These are phyloP conservation scores for Wickerhamomyces chambardii DNA, from an alignment of 805 yeast species.

Conservation along the genomic window DNA sequence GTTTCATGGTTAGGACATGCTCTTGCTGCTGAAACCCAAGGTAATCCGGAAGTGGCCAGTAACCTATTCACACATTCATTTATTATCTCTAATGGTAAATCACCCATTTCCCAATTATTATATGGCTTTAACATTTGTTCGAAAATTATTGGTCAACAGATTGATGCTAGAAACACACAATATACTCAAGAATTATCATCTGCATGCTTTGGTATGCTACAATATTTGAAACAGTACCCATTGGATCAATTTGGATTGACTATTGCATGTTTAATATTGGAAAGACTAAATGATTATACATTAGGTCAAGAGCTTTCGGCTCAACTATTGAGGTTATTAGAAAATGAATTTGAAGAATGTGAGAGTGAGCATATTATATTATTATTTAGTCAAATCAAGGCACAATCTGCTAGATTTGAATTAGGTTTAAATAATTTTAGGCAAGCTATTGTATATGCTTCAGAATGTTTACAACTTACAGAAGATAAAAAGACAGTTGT, in stretches of 20 bases:
- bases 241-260: constrained; percentile 47
- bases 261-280: constrained; percentile 48
- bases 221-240: constrained; percentile 55
- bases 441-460: constrained; percentile 52
- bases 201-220: constrained; percentile 59
- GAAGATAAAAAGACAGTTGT: constrained; percentile 28
- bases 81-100: constrained; percentile 64
- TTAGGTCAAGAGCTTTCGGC: constrained; percentile 40
- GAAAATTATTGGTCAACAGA: constrained; percentile 30
- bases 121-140: constrained; percentile 54
- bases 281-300: constrained; percentile 58
- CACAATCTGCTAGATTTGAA: constrained; percentile 64
- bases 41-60: constrained; percentile 40
- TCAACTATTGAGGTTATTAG: constrained; percentile 39
- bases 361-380: constrained; percentile 39
- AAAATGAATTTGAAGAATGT: constrained; percentile 42
- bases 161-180: constrained; percentile 45
- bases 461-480: constrained; percentile 39
- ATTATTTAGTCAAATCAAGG: constrained; percentile 48
- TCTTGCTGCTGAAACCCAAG: constrained; percentile 40
- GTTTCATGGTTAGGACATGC: constrained; percentile 88
- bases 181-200: constrained; percentile 57
- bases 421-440: constrained; percentile 52
- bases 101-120: constrained; percentile 59
- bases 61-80: constrained; percentile 71